Evolutionary conservation across 345 rosid genomes (phyloP).

Genomic region (Luvunga scandens): DNA sequence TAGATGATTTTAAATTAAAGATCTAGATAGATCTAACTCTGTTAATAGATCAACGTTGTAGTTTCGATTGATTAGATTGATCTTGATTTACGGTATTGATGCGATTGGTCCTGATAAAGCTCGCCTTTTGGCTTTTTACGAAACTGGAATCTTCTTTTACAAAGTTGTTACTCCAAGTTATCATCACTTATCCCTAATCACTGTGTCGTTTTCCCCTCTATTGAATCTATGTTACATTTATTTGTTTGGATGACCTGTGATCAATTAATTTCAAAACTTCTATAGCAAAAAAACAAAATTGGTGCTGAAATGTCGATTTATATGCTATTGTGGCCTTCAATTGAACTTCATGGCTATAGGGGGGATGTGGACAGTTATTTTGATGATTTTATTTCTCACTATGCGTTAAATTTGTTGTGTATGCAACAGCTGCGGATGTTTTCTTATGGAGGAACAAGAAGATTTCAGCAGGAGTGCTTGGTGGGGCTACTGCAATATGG

Average conservation of each 20-base stretch:
- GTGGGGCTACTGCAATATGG: conserved; percentile 75
- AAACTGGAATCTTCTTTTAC: background rate
- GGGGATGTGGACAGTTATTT: background rate
- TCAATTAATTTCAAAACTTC: too few species aligned
- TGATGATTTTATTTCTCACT: background rate
- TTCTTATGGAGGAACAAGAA: conserved; percentile 98
- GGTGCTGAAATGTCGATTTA: background rate
- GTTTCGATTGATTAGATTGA: background rate
- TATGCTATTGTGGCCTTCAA: background rate
- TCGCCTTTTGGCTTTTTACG: background rate
- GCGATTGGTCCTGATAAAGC: conserved; percentile 13
- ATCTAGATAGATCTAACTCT: conserved; percentile 27
- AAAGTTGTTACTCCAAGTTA: background rate
- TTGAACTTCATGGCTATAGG: background rate
- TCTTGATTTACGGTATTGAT: background rate
- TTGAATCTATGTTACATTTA: background rate
- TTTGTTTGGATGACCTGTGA: background rate
- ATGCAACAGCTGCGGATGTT: conserved; percentile 67
- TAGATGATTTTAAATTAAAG: background rate
- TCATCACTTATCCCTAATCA: background rate
- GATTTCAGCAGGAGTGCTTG: conserved; percentile 78
- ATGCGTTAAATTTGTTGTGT: background rate
- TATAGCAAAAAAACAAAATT: too few species aligned
- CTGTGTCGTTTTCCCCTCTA: background rate
- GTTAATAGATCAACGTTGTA: conserved; percentile 11